Evolutionary conservation across 164 flowering plant genomes (phyloP).

Genomic region (Cinnamomum micranthum): DNA sequence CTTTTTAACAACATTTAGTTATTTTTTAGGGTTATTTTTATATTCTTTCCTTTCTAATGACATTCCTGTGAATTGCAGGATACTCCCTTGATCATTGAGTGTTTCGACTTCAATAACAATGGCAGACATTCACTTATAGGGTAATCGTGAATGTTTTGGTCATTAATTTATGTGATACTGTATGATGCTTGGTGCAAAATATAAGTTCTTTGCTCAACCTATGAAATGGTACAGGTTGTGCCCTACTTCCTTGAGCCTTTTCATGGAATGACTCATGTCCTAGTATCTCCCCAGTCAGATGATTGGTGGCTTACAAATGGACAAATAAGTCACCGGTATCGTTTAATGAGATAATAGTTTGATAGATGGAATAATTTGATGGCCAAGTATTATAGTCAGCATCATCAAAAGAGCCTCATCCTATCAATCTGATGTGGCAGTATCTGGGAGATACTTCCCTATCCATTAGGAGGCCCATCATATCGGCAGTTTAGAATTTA

Average conservation of each 20-base stretch:
- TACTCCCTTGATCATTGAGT: slow-evolving; percentile 75
- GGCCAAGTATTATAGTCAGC: background rate
- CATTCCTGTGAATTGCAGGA: slow-evolving; percentile 49
- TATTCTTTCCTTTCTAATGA: background rate
- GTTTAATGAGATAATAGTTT: no score
- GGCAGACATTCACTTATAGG: slow-evolving; percentile 81
- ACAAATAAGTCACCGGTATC: no score
- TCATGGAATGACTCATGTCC: background rate
- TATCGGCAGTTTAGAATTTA: background rate
- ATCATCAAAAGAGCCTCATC: no score
- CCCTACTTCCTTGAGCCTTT: background rate
- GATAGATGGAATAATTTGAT: background rate
- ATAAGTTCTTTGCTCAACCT: background rate
- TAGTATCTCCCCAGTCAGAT: background rate
- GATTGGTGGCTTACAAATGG: background rate
- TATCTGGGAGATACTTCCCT: background rate
- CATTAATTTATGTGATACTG: background rate
- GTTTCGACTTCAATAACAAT: slow-evolving; percentile 79
- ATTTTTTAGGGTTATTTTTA: background rate
- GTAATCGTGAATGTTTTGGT: slow-evolving; percentile 30
- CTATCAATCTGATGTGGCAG: background rate
- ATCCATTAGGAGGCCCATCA: background rate
- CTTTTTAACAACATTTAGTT: background rate
- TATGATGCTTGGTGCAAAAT: background rate
- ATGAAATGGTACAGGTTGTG: background rate